Conservation (phyloP, 768 basidiomycete species). For the Porpolomopsis calyptriformis region DNA sequence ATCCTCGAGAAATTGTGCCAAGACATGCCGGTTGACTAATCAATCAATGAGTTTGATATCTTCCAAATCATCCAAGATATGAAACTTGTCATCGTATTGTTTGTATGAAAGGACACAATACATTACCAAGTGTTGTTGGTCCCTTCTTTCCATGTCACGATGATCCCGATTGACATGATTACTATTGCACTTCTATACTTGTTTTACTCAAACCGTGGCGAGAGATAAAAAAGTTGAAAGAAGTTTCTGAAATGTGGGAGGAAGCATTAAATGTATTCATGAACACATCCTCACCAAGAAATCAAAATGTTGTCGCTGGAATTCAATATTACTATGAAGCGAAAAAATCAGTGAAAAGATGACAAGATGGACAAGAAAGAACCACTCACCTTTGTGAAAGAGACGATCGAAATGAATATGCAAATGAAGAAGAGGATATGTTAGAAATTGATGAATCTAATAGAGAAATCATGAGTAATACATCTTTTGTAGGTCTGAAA, state of each 20-base stretch:
- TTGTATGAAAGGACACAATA: not conserved
- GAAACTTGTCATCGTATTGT: not conserved
- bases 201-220: constrained; percentile 5
- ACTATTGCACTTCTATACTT: constrained; percentile 11
- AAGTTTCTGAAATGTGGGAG: not conserved
- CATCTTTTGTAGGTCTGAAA: too few species aligned
- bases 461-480: too few species aligned
- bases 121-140: constrained; percentile 12
- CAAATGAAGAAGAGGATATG: too few species aligned
- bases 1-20: not conserved
- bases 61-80: not conserved
- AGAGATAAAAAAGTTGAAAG: not conserved
- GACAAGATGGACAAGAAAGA: not conserved
- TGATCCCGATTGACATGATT: constrained; percentile 5
- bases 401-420: too few species aligned
- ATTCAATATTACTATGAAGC: constrained; percentile 6
- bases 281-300: not conserved
- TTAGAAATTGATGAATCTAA: too few species aligned
- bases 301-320: not conserved
- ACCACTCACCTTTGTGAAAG: not conserved
- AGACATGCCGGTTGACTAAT: not conserved
- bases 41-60: not conserved
- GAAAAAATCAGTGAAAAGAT: constrained; percentile 10
- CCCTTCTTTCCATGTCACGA: constrained; percentile 12
- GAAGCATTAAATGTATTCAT: not conserved